Percentiles rank a stretch among this genome's conserved stretches.
These are phyloP conservation scores for Botrytis elliptica DNA, from an alignment of 2,329 filamentous ascomycete genomes.

Conservation along the genomic window DNA sequence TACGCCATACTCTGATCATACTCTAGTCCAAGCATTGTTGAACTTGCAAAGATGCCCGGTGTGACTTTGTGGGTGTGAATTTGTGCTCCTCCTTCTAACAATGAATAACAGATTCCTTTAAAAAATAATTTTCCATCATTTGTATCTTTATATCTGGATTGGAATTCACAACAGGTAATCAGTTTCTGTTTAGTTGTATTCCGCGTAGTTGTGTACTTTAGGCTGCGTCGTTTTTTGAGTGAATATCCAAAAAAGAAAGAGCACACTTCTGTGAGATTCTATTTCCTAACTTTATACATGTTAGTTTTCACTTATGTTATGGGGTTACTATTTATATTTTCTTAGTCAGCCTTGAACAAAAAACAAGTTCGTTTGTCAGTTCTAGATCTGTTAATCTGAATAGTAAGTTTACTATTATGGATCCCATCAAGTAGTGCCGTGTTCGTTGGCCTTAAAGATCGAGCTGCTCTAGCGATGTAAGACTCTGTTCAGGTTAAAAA, in stretches of 20 bases:
- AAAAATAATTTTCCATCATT: not conserved
- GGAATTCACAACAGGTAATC: accelerated
- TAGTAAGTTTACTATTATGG: no score
- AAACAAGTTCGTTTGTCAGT: no score
- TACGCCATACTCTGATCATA: not conserved
- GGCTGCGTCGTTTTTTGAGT: no score
- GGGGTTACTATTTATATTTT: not conserved
- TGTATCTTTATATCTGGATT: not conserved
- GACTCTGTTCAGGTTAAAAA: no score
- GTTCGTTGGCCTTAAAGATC: not conserved
- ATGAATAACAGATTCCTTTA: no score
- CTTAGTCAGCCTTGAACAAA: not conserved
- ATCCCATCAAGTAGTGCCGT: not conserved
- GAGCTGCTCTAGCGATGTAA: not conserved
- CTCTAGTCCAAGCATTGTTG: not conserved
- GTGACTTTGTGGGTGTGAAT: accelerated
- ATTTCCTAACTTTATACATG: accelerated
- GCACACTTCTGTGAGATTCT: not conserved
- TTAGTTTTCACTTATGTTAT: not conserved
- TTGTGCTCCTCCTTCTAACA: not conserved
- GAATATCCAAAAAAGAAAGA: not conserved
- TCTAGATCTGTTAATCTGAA: accelerated
- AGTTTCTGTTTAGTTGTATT: not conserved
- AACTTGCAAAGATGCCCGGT: not conserved
- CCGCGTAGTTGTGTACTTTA: not conserved